Percentiles rank a stretch among this genome's conserved stretches.
Conservation (phyloP, 2,329 filamentous ascomycete genomes). For the Fusarium napiforme region DNA sequence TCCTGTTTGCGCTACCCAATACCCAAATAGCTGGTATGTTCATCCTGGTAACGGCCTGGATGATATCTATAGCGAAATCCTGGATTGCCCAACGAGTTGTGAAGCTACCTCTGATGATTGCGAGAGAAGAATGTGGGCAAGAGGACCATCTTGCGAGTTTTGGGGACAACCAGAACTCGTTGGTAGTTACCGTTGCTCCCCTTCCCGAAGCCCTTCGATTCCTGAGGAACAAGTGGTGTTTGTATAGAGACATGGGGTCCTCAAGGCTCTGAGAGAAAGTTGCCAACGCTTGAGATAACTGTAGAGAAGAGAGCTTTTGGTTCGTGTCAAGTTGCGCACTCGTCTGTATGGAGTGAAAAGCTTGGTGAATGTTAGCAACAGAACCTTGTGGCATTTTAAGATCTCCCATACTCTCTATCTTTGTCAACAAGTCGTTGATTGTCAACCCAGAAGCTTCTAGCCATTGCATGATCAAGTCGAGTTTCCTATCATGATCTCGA, state of each 20-base stretch:
- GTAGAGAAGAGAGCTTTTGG: background rate
- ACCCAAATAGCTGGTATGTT: background rate
- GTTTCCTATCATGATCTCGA: background rate
- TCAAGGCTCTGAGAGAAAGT: background rate
- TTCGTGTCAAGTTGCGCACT: slow-evolving; percentile 9
- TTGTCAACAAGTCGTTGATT: background rate
- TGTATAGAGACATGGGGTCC: background rate
- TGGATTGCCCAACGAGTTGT: background rate
- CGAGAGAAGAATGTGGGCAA: background rate
- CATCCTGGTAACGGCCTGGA: background rate
- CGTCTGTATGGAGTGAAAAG: background rate
- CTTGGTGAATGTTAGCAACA: background rate
- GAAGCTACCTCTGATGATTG: background rate
- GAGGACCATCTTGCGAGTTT: background rate
- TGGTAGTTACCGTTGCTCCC: background rate
- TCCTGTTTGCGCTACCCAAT: background rate
- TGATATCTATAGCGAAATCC: slow-evolving; percentile 4
- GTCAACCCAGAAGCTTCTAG: background rate
- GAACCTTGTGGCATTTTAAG: fast-evolving
- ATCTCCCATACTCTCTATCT: background rate
- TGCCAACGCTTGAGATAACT: background rate
- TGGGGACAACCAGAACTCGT: slow-evolving; percentile 16
- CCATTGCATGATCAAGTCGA: background rate
- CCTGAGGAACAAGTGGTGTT: background rate
- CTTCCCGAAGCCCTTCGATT: background rate